A percentile compares a stretch with the other conserved stretches of the same genome.
These are phyloP conservation scores for Apiospora sp. DNA, from an alignment of 2,329 filamentous ascomycete species.

Conservation along the genomic window DNA sequence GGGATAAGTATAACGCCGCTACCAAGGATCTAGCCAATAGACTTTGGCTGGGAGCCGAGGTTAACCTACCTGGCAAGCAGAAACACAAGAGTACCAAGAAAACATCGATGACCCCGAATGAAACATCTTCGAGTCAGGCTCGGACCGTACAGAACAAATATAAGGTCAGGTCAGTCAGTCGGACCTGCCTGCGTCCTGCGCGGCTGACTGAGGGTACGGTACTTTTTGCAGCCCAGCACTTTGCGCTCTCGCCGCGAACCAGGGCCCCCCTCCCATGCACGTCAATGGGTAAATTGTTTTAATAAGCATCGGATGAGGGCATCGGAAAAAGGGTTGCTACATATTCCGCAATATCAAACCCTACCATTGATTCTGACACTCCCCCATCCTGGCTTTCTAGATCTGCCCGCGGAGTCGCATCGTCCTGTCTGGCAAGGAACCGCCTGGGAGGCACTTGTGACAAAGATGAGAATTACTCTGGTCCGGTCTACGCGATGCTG, in stretches of 20 bases:
- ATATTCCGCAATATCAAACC: neutral
- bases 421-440: neutral
- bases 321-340: neutral
- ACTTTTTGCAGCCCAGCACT: neutral
- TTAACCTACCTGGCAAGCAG: neutral
- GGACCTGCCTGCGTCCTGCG: neutral
- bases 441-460: neutral
- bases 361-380: neutral
- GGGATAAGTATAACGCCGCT: neutral
- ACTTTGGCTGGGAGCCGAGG: neutral
- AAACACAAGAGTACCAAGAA: slow-evolving; percentile 19
- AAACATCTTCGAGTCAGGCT: slow-evolving; percentile 15
- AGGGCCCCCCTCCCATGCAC: neutral
- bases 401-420: neutral
- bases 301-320: neutral
- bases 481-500: neutral
- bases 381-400: neutral
- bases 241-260: neutral
- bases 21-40: neutral
- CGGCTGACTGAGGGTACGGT: neutral
- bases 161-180: slow-evolving; percentile 3
- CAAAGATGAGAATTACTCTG: slow-evolving; percentile 6
- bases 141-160: neutral
- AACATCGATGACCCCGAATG: neutral
- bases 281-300: slow-evolving; percentile 12